These are phyloP conservation scores for Dactylellina drechsleri DNA, from an alignment of 2,329 filamentous ascomycete species.

Conservation along the genomic window DNA sequence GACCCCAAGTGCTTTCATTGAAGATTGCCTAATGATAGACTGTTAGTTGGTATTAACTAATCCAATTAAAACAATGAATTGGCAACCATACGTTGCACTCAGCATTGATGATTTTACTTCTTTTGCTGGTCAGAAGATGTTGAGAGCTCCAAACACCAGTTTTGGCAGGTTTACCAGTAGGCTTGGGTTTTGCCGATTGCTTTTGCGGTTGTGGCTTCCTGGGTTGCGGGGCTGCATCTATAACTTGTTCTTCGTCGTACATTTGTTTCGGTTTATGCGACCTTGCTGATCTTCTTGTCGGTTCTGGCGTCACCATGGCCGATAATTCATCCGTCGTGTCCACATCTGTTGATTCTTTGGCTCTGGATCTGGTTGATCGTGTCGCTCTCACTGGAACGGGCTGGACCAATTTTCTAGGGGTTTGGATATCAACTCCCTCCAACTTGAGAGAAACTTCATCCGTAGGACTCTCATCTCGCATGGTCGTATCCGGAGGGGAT, in stretches of 20 bases:
- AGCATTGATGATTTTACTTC: slow-evolving; percentile 48
- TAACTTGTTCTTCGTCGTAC: slow-evolving; percentile 44
- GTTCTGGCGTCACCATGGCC: slow-evolving; percentile 4
- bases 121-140: slow-evolving; percentile 47
- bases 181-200: slow-evolving; percentile 20
- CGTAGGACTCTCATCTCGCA: slow-evolving; percentile 34
- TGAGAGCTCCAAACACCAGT: slow-evolving; percentile 42
- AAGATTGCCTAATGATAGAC: slow-evolving; percentile 33
- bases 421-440: slow-evolving; percentile 46
- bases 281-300: slow-evolving; percentile 35
- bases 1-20: slow-evolving; percentile 46
- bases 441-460: slow-evolving; percentile 42
- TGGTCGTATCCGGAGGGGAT: slow-evolving; percentile 4
- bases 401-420: slow-evolving; percentile 22
- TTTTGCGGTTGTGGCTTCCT: slow-evolving; percentile 13
- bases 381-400: slow-evolving; percentile 17
- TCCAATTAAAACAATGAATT: neutral
- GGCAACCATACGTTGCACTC: slow-evolving; percentile 36
- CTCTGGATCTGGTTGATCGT: slow-evolving; percentile 36
- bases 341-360: slow-evolving; percentile 15
- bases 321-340: slow-evolving; percentile 36
- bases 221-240: slow-evolving; percentile 30
- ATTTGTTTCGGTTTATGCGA: slow-evolving; percentile 34
- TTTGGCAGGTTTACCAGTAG: slow-evolving; percentile 14
- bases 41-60: neutral